Percentiles rank a stretch among this genome's conserved stretches.
Conservation (phyloP, 225 moss, liverwort and hornwort genomes). For the Climacium dendroides region DNA sequence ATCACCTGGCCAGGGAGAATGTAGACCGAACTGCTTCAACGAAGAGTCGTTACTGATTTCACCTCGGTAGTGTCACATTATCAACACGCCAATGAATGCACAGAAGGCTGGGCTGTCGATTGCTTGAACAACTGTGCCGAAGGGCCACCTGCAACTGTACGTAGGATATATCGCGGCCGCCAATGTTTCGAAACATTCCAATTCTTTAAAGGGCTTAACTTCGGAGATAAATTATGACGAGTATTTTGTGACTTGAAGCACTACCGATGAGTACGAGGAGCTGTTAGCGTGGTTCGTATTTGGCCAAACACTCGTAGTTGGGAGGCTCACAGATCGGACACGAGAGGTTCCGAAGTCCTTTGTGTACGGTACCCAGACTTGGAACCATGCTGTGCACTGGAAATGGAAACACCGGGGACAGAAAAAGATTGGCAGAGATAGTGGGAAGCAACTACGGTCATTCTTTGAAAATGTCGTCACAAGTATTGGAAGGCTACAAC, state of each 20-base stretch:
- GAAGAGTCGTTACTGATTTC: neutral
- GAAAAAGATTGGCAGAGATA: neutral
- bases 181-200: neutral
- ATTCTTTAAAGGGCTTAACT: neutral
- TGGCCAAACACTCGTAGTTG: neutral
- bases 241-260: neutral
- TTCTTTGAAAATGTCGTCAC: neutral
- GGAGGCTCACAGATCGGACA: neutral
- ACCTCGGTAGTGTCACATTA: neutral
- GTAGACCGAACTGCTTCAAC: neutral
- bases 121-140: neutral
- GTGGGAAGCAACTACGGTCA: constrained; percentile 7
- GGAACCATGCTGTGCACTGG: constrained; percentile 3
- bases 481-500: neutral
- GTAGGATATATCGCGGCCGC: neutral
- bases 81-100: neutral
- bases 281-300: neutral
- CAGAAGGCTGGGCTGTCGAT: neutral
- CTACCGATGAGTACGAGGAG: neutral
- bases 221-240: neutral
- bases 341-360: neutral
- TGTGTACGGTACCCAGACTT: neutral
- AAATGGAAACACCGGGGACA: neutral
- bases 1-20: neutral
- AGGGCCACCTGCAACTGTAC: neutral